Evolutionary conservation across 805 yeast genomes (phyloP), one percentile per base, ranked within the genome.

Genomic region (Lachancea mirantina): DNA sequence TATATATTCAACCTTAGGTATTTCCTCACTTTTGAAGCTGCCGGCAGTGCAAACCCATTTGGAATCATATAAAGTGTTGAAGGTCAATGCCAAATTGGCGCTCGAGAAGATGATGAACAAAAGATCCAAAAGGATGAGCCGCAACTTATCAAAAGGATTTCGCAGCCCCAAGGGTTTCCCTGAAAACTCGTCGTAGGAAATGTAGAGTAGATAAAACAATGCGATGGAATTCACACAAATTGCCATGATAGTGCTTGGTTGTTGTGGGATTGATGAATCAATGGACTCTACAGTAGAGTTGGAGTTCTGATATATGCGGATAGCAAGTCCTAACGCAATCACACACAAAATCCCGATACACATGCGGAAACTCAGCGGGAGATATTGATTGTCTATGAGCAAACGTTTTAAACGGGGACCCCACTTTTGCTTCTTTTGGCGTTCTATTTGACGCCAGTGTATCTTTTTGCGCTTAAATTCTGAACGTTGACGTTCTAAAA

Each of bases 161-260:
- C 98, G 70, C 27, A 92, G 65, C 0, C 98, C 98, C 30, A 92
- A 57, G 0, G 97, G 98, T 52, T 84, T 81, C 9, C 96, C 94
- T 15, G 78, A 72, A 57, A 84, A 89, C 57, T 92, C 98, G 57
- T 92, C 97, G 49, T 76, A 77, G 2, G 95, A 76, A 54, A 89
- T 84, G 57, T 84, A 87, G 3, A 78, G 59, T 35, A 87, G 68
- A 52, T 92, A 92, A 0, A 75, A 70, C 16, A 84, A 59, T 3
- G 95, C 95, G 40, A 77, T 65, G 18, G 84, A 64, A 49, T 87
- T 89, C 4, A 89, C 94, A 32, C 76, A 76, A 2, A 92, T 71
- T 3, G 96, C 92, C 94, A 92, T 85, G 27, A 88, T 77, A 0
- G 97, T 84, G 46, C 95, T 79, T 11, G 98, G 81, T 49, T 83